phyloP scores from a whole-genome alignment of 129 eudicot genomes.

The Silybum marianum region DNA sequence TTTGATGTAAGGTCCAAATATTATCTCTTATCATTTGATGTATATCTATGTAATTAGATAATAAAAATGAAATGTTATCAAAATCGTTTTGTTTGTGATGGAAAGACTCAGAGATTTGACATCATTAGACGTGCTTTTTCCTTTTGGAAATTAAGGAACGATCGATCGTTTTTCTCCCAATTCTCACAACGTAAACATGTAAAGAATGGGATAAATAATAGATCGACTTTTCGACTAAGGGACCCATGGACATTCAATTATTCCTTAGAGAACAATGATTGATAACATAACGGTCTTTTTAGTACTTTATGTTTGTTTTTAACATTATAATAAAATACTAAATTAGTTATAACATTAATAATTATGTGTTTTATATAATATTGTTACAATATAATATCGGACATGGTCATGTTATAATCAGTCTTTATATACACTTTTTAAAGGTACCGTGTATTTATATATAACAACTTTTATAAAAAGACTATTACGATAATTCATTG shows the following conservation, averaged over 20 bases:
- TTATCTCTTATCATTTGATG: not conserved
- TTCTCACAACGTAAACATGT: not conserved
- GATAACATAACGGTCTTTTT: conserved; percentile 5
- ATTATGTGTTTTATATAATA: not conserved
- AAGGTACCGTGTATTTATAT: not conserved
- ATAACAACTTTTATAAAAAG: too few species aligned
- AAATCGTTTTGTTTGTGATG: not conserved
- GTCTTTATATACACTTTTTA: too few species aligned
- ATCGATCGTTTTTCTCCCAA: not conserved
- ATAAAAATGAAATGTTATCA: not conserved
- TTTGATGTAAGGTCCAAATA: too few species aligned
- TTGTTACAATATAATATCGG: not conserved
- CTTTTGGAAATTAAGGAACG: conserved; percentile 13
- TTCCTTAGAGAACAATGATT: conserved; percentile 23
- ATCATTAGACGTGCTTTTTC: not conserved
- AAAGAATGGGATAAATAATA: conserved; percentile 17
- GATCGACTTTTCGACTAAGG: conserved; percentile 7
- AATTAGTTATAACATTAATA: too few species aligned
- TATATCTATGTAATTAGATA: not conserved
- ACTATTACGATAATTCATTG: too few species aligned
- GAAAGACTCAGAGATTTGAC: conserved; percentile 20
- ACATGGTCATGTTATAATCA: too few species aligned
- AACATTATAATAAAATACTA: not conserved
- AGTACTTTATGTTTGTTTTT: not conserved
- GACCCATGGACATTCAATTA: conserved; percentile 27